These are phyloP conservation scores for Bipolaris sorokiniana DNA, from an alignment of 2,329 filamentous ascomycete species.

Conservation along the genomic window DNA sequence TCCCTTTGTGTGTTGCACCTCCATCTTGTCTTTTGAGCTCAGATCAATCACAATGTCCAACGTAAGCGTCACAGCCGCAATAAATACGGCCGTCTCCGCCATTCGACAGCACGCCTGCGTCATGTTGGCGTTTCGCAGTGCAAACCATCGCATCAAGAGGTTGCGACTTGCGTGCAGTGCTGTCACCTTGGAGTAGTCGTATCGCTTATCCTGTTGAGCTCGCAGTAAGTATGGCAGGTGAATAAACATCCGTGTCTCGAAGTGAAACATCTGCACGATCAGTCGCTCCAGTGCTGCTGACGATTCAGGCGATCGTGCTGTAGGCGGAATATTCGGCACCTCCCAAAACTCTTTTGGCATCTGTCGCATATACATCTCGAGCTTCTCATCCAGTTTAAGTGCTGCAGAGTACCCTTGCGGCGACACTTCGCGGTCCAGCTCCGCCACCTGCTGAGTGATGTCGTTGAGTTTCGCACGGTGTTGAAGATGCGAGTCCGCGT, in stretches of 20 bases:
- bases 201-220: slow-evolving; percentile 39
- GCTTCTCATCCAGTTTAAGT: slow-evolving; percentile 41
- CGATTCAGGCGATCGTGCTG: slow-evolving; percentile 39
- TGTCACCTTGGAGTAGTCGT: slow-evolving; percentile 45
- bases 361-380: slow-evolving; percentile 39
- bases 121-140: slow-evolving; percentile 42
- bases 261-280: slow-evolving; percentile 46
- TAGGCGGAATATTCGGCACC: slow-evolving; percentile 44
- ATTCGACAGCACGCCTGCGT: slow-evolving; percentile 45
- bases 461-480: slow-evolving; percentile 36
- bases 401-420: slow-evolving; percentile 42
- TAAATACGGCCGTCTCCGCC: slow-evolving; percentile 45
- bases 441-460: slow-evolving; percentile 34
- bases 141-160: slow-evolving; percentile 47
- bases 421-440: slow-evolving; percentile 39
- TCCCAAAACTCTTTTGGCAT: slow-evolving; percentile 46
- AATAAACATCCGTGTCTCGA: slow-evolving; percentile 45
- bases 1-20: slow-evolving; percentile 43
- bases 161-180: slow-evolving; percentile 45
- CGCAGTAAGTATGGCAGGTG: slow-evolving; percentile 45
- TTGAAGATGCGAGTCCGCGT: slow-evolving; percentile 26
- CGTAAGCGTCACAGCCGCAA: slow-evolving; percentile 44
- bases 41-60: slow-evolving; percentile 48
- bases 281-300: slow-evolving; percentile 36
- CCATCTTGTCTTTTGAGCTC: slow-evolving; percentile 40